Evolutionary conservation across 2,329 filamentous ascomycete genomes (phyloP).

Genomic region (Verruconis gallopava): DNA sequence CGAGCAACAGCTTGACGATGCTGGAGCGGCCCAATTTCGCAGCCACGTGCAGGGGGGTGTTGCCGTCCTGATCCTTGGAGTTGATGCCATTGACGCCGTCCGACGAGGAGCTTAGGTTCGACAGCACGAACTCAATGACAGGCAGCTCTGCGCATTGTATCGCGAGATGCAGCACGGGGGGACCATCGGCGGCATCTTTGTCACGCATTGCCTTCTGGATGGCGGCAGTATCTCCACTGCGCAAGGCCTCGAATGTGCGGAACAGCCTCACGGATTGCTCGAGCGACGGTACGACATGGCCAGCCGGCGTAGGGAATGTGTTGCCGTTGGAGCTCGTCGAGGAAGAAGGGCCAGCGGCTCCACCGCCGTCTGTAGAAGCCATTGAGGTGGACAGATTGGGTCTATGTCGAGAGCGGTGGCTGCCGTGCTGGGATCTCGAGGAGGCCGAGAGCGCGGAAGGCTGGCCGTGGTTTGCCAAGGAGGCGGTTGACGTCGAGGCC

Average conservation of each 20-base stretch:
- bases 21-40: conserved; percentile 67
- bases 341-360: not conserved
- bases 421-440: not conserved
- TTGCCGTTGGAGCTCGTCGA: not conserved
- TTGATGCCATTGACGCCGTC: conserved; percentile 72
- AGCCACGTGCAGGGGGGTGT: conserved; percentile 83
- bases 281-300: conserved; percentile 41
- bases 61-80: conserved; percentile 81
- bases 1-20: conserved; percentile 72
- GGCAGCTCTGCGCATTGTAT: conserved; percentile 89
- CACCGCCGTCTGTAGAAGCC: too few species aligned
- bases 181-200: conserved; percentile 38
- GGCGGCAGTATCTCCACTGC: conserved; percentile 78
- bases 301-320: conserved; percentile 7
- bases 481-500: not conserved
- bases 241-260: conserved; percentile 80
- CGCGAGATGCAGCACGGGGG: conserved; percentile 71
- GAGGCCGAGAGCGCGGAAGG: not conserved
- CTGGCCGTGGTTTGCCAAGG: not conserved
- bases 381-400: not conserved
- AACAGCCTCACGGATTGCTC: conserved; percentile 94
- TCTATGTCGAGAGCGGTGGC: not conserved
- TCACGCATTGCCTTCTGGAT: conserved; percentile 79
- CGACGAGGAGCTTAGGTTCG: conserved; percentile 34
- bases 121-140: conserved; percentile 90